These are phyloP conservation scores for Cicer bijugum DNA, from an alignment of 306 rosid species.

Conservation along the genomic window DNA sequence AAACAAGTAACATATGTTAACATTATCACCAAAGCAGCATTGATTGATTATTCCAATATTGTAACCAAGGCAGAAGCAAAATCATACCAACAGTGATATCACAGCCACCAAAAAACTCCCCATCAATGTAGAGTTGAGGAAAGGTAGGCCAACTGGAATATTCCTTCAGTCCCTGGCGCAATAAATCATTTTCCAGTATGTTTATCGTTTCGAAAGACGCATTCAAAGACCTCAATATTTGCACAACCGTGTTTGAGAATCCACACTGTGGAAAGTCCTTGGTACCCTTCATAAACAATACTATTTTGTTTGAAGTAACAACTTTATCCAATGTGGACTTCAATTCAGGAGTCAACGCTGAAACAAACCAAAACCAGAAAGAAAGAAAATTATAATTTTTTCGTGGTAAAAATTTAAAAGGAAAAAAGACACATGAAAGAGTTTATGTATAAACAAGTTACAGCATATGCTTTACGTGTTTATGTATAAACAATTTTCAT, in stretches of 20 bases:
- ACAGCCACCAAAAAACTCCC: slow-evolving; percentile 98
- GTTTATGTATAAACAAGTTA: no score
- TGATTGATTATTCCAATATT: neutral
- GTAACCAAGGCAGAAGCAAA: slow-evolving; percentile 10
- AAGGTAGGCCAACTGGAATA: slow-evolving; percentile 95
- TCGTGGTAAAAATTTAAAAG: no score
- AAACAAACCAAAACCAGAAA: slow-evolving; percentile 38
- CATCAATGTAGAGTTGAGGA: slow-evolving; percentile 94
- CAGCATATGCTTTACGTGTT: no score
- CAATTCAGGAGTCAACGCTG: slow-evolving; percentile 84
- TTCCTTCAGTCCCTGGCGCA: slow-evolving; percentile 88
- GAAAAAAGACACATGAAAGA: no score
- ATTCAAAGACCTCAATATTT: slow-evolving; percentile 78
- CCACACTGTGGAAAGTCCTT: slow-evolving; percentile 97
- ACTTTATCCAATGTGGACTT: slow-evolving; percentile 91
- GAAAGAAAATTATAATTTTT: slow-evolving; percentile 4
- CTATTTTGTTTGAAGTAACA: slow-evolving; percentile 74
- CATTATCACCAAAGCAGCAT: neutral
- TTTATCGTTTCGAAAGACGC: slow-evolving; percentile 76
- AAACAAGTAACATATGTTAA: slow-evolving; percentile 4
- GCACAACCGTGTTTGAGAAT: slow-evolving; percentile 91
- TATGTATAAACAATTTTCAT: no score
- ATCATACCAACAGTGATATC: slow-evolving; percentile 90
- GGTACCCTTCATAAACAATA: slow-evolving; percentile 91
- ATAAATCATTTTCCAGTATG: slow-evolving; percentile 76